A percentile compares a stretch with the other conserved stretches of the same genome.
phyloP scores from a whole-genome alignment of 1,139 yeast species.

The Taphrina pruni region DNA sequence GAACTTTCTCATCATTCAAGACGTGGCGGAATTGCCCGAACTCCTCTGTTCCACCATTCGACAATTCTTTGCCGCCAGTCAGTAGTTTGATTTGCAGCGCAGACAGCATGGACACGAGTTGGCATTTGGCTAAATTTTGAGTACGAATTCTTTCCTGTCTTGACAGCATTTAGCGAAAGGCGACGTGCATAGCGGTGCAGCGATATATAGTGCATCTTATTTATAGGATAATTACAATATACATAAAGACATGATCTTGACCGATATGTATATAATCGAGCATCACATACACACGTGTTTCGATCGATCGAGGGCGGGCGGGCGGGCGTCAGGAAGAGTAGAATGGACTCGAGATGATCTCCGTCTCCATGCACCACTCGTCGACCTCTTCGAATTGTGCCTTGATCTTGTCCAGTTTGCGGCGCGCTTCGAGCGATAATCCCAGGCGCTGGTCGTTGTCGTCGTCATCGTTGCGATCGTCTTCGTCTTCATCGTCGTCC shows the following conservation, averaged over 20 bases:
- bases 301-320: background rate
- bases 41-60: constrained; percentile 87
- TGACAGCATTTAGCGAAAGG: constrained; percentile 2
- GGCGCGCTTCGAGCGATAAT: background rate
- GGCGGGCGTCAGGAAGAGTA: constrained; percentile 20
- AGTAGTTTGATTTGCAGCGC: background rate
- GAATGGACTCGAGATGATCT: constrained; percentile 30
- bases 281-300: too few species aligned
- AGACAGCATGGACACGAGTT: too few species aligned
- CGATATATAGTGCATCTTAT: background rate
- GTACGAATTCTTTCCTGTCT: too few species aligned
- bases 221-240: background rate
- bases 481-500: constrained; percentile 6
- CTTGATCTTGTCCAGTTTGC: constrained; percentile 7
- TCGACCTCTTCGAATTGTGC: constrained; percentile 31
- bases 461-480: background rate
- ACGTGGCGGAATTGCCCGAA: constrained; percentile 86
- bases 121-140: too few species aligned
- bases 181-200: background rate
- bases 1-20: constrained; percentile 89
- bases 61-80: constrained; percentile 71
- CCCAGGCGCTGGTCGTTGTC: background rate
- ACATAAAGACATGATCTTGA: background rate
- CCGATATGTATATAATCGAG: background rate
- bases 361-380: constrained; percentile 26